These are phyloP conservation scores for Apiospora aurea DNA, from an alignment of 2,329 filamentous ascomycete species.

Conservation along the genomic window DNA sequence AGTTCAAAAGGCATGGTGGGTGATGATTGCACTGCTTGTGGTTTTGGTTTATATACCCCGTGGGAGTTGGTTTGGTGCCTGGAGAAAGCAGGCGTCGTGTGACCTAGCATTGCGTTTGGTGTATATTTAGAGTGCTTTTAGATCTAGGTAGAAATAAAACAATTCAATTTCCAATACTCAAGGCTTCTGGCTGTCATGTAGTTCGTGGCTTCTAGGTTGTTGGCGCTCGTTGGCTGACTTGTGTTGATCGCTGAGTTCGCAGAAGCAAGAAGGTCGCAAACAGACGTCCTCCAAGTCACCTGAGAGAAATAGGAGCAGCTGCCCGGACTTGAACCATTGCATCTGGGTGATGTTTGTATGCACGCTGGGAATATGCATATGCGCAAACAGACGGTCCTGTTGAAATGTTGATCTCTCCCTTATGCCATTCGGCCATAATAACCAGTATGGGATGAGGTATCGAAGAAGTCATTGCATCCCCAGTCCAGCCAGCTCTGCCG, in stretches of 20 bases:
- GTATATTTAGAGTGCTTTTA: constrained; percentile 2
- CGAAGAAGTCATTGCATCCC: neutral
- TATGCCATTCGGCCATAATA: neutral
- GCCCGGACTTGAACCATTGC: neutral
- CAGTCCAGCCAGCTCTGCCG: too few relatives aligned
- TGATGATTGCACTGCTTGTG: neutral
- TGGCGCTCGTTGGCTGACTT: neutral
- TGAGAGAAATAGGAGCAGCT: neutral
- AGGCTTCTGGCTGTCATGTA: neutral
- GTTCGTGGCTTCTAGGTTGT: neutral
- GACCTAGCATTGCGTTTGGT: constrained; percentile 11
- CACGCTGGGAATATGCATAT: too few relatives aligned
- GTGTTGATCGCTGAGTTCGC: neutral
- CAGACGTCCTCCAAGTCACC: neutral
- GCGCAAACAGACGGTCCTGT: too few relatives aligned
- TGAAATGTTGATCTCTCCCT: neutral
- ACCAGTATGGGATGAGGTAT: neutral
- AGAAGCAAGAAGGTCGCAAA: neutral
- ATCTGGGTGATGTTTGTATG: neutral
- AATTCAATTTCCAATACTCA: neutral
- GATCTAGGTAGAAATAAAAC: constrained; percentile 14
- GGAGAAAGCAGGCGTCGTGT: neutral
- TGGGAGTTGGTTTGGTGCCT: constrained; percentile 12
- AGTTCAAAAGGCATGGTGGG: neutral
- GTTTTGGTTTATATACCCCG: neutral